These are phyloP conservation scores for Fusarium chlamydosporum DNA, from an alignment of 2,329 filamentous ascomycete species.

Conservation along the genomic window DNA sequence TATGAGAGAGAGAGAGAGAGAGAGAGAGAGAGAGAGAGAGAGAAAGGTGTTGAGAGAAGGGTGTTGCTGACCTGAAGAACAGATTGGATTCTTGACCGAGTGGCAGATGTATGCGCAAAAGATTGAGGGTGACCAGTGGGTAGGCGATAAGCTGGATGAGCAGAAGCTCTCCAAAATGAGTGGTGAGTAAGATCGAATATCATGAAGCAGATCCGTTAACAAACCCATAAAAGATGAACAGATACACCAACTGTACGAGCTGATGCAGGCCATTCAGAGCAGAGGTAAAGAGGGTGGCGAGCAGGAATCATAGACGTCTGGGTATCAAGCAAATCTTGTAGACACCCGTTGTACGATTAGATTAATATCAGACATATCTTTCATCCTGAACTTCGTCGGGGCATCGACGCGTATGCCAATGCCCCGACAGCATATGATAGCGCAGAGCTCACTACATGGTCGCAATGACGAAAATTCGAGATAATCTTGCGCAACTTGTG, in stretches of 20 bases:
- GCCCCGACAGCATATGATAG: neutral
- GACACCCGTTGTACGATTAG: slow-evolving; percentile 14
- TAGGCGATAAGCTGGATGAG: slow-evolving; percentile 85
- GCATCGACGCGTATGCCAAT: neutral
- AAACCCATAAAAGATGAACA: slow-evolving; percentile 78
- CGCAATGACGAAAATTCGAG: neutral
- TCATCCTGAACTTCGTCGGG: neutral
- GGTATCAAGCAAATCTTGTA: slow-evolving; percentile 23
- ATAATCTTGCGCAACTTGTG: neutral
- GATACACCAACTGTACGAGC: slow-evolving; percentile 90
- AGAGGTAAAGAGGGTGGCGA: slow-evolving; percentile 48
- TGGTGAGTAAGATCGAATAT: slow-evolving; percentile 67
- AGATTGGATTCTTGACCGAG: slow-evolving; percentile 96
- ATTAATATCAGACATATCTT: neutral
- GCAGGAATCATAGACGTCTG: slow-evolving; percentile 44
- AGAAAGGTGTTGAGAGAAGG: neutral
- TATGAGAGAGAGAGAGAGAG: too few relatives aligned
- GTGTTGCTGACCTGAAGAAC: slow-evolving; percentile 26
- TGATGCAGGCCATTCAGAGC: slow-evolving; percentile 84
- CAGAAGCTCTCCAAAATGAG: slow-evolving; percentile 93
- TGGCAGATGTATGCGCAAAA: slow-evolving; percentile 97
- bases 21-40: neutral
- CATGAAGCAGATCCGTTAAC: slow-evolving; percentile 8
- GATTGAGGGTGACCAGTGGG: slow-evolving; percentile 89
- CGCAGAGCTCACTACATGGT: neutral